phyloP scores from a whole-genome alignment of 495 filamentous ascomycete genomes.

The Penicillium ucsense region DNA sequence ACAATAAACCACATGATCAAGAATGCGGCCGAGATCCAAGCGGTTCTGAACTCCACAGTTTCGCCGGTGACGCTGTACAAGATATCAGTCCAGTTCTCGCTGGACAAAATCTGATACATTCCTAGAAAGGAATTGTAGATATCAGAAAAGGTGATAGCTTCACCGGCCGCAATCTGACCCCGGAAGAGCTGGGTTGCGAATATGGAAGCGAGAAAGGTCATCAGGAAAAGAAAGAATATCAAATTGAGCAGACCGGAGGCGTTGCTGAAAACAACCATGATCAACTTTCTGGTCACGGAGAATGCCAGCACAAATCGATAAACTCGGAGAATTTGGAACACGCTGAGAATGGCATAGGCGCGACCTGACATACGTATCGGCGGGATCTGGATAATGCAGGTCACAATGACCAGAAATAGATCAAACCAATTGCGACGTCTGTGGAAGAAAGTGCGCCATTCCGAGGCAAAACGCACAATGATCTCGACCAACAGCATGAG shows the following conservation, averaged over 20 bases:
- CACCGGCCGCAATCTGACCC: conserved; percentile 58
- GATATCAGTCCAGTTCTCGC: conserved; percentile 88
- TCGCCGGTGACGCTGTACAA: conserved; percentile 73
- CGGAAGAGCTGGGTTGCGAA: conserved; percentile 92
- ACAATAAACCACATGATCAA: conserved; percentile 94
- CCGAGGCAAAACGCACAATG: conserved; percentile 59
- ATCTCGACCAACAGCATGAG: conserved; percentile 77
- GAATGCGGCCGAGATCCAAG: conserved; percentile 94
- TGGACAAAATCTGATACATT: conserved; percentile 98
- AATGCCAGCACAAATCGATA: conserved; percentile 90
- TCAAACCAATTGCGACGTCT: conserved; percentile 70
- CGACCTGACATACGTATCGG: conserved; percentile 65
- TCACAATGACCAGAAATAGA: conserved; percentile 66
- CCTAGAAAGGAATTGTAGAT: conserved; percentile 94
- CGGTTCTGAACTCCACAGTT: conserved; percentile 49
- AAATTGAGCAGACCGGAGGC: conserved; percentile 87
- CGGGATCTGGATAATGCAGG: conserved; percentile 78
- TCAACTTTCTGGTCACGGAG: conserved; percentile 73
- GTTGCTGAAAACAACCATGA: conserved; percentile 81
- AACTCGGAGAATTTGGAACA: conserved; percentile 87
- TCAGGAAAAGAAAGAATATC: conserved; percentile 90
- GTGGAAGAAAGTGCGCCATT: conserved; percentile 71
- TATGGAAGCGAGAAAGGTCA: conserved; percentile 87
- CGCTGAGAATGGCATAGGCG: conserved; percentile 77
- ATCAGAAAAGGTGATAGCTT: conserved; percentile 69